A percentile compares a stretch with the other conserved stretches of the same genome.
Evolutionary conservation across 2,329 filamentous ascomycete species (phyloP).

Genomic region (Chrysoporthe deuterocubensis): DNA sequence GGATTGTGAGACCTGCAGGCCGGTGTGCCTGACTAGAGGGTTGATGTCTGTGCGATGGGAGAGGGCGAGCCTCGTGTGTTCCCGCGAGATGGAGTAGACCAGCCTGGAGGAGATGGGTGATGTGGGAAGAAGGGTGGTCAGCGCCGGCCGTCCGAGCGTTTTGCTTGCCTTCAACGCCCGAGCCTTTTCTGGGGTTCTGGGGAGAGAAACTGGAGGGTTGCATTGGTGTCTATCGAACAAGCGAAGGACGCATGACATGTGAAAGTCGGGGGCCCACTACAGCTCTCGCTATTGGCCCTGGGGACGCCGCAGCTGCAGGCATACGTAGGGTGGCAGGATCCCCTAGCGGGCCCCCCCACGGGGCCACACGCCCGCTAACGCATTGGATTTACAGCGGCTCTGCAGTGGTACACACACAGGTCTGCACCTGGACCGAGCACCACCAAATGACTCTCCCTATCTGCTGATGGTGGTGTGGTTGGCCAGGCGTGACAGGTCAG

Average conservation of each 20-base stretch:
- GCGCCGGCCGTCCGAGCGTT: not conserved
- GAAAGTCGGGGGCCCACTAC: not conserved
- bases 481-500: too few species aligned
- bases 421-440: too few species aligned
- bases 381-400: not conserved
- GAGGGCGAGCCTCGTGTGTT: not conserved
- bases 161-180: not conserved
- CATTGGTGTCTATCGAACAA: not conserved
- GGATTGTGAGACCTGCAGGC: not conserved
- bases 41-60: not conserved
- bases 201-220: not conserved
- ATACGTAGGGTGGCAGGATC: too few species aligned
- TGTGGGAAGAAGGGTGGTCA: not conserved
- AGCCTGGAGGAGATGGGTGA: not conserved
- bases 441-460: too few species aligned
- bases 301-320: not conserved
- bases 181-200: not conserved
- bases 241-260: not conserved
- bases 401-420: not conserved
- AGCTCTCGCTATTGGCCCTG: not conserved
- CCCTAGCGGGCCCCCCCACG: too few species aligned
- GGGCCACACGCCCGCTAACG: not conserved
- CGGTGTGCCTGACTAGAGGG: conserved; percentile 3
- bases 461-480: too few species aligned
- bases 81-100: not conserved